Conservation (phyloP, 345 rosid species). For the Salix exigua region DNA sequence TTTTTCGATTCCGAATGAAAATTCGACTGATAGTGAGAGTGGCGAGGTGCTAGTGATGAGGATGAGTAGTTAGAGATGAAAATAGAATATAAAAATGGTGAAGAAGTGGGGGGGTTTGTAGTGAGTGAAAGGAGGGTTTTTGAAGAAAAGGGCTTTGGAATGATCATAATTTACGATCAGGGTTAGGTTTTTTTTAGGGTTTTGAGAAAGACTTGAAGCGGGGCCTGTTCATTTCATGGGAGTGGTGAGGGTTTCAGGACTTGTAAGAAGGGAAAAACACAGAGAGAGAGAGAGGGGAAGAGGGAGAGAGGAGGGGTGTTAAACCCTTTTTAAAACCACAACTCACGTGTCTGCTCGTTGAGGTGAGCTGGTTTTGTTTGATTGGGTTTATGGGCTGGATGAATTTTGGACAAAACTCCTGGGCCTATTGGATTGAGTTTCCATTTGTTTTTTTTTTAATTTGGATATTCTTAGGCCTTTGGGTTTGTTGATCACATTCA, state of each 20-base stretch:
- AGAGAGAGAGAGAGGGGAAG: background rate
- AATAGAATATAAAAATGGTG: conserved; percentile 9
- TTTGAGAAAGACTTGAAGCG: background rate
- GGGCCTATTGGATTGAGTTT: too few relatives aligned
- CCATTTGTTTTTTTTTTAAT: too few relatives aligned
- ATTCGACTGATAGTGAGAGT: conserved; percentile 11
- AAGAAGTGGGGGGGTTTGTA: background rate
- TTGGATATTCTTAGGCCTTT: too few relatives aligned
- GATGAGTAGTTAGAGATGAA: background rate
- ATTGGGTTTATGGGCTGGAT: background rate
- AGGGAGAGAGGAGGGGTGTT: background rate
- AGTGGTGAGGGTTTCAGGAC: conserved; percentile 2
- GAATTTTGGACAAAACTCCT: too few relatives aligned
- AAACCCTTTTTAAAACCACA: conserved; percentile 21
- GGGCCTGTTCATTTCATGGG: background rate
- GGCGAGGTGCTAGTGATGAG: conserved; percentile 21
- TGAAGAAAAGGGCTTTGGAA: conserved; percentile 12
- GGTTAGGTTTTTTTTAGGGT: background rate
- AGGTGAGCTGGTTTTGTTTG: background rate
- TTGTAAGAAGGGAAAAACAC: background rate
- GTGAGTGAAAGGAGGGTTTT: conserved; percentile 23
- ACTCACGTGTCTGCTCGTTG: conserved; percentile 11
- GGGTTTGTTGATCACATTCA: too few relatives aligned
- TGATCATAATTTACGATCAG: conserved; percentile 22
- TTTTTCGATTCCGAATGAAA: conserved; percentile 29